Base-by-base conservation (phyloP, 2,329 filamentous ascomycete genomes). In the Aspergillus jensenii region DNA sequence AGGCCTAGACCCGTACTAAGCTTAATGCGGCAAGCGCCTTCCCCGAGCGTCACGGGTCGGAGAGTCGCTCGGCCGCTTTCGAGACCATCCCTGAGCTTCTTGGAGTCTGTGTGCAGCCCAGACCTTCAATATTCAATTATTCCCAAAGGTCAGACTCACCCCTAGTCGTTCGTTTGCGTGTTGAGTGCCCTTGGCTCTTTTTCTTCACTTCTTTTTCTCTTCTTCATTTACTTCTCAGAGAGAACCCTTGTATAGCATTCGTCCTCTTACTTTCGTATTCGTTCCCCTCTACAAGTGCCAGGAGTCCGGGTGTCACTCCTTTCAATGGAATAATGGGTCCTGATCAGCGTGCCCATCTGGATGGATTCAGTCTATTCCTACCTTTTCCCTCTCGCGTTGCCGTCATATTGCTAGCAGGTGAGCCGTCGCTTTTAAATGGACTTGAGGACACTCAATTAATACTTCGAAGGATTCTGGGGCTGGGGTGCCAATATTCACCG, bases 401-500 rank as follows among this genome's bases (percentile, higher is more conserved):
- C 60, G 84, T 96, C 66, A 89, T 97, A 67, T 79, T 95, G 62
- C 89, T 96, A 53, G 79, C 96, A 63, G 93, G 92, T 96, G 81
- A 41, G 45, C 60, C 27, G 43, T 45, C 49, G 19, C 4, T 19
- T 8, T 37, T 27, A 35, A 45, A 15, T 40, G 19, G 14, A 9
- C 4, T 48, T 39, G 50, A 53, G 8, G 40, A 44, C 19, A 40
- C 19, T 33, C 14, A 58, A 41, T 62, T 64, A 48, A 61, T 53
- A 37, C n/a, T 23, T 54, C 52, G 49, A 59, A 45, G 92, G 91
- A 66, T 88, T 96, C 69, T 98, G 93, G 93, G 92, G 91, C 73
- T 99, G 93, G 92, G 92, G 89, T 64, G 76, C 90, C 67, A 98
- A 97, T 78, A 85, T 98, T 41, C 92, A 97, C 72, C 93, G 91